These are phyloP conservation scores for Gautieria morchelliformis DNA, from an alignment of 768 basidiomycete genomes.

Conservation along the genomic window DNA sequence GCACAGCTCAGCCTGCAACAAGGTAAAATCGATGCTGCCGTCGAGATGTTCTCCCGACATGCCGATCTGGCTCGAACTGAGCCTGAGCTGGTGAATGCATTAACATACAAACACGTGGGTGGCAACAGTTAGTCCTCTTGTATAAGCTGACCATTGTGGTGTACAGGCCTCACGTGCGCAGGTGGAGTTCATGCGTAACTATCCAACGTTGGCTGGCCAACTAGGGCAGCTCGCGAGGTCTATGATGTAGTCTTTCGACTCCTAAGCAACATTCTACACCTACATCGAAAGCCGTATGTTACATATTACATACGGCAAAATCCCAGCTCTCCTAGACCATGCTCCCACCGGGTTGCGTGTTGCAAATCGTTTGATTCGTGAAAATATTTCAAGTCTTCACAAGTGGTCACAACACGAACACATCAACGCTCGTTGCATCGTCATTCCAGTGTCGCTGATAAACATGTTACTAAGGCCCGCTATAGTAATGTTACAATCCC, in stretches of 20 bases:
- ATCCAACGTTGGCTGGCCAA: conserved; percentile 62
- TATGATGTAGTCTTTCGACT: conserved; percentile 6
- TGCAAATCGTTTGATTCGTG: too few relatives aligned
- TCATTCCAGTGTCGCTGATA: not conserved
- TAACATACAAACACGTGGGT: conserved; percentile 73
- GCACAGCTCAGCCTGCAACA: conserved; percentile 91
- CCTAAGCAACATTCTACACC: too few relatives aligned
- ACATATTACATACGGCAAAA: not conserved
- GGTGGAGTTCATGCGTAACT: conserved; percentile 71
- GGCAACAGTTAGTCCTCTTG: not conserved
- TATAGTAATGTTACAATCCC: not conserved
- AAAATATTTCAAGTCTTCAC: too few relatives aligned
- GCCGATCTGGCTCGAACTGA: conserved; percentile 84
- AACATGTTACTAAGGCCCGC: not conserved
- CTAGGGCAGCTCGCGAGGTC: conserved; percentile 25
- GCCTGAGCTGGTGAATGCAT: conserved; percentile 68
- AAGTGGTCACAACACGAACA: not conserved
- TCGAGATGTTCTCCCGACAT: conserved; percentile 78
- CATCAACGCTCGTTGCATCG: not conserved
- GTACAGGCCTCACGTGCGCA: conserved; percentile 72
- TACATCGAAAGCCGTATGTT: not conserved
- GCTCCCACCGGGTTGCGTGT: not conserved
- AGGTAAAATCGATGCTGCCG: conserved; percentile 76
- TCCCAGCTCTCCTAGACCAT: not conserved
- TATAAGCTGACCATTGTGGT: not conserved